Percentiles rank a stretch among this genome's conserved stretches.
Conservation (phyloP, 2,329 filamentous ascomycete species). For the Fusarium dlaminii region DNA sequence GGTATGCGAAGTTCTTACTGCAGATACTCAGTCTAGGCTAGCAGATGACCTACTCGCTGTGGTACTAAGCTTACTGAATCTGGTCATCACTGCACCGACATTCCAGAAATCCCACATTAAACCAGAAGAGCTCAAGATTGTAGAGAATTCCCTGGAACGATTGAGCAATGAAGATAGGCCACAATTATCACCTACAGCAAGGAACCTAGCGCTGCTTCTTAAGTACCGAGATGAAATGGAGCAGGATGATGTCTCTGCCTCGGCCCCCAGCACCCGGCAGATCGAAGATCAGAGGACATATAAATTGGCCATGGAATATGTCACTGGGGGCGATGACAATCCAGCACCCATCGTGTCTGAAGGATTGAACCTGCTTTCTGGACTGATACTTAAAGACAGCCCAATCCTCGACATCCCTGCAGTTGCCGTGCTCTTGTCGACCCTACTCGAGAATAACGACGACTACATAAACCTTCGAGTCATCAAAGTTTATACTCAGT, state of each 20-base stretch:
- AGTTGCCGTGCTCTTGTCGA: conserved; percentile 70
- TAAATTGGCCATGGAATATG: conserved; percentile 70
- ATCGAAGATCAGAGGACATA: conserved; percentile 71
- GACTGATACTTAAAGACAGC: conserved; percentile 64
- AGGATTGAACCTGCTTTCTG: conserved; percentile 68
- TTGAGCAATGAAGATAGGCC: conserved; percentile 51
- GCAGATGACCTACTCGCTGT: conserved; percentile 62
- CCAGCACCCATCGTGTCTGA: conserved; percentile 74
- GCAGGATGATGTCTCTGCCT: conserved; percentile 50
- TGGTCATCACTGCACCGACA: conserved; percentile 65
- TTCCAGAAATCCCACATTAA: conserved; percentile 62
- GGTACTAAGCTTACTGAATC: conserved; percentile 68
- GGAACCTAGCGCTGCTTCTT: conserved; percentile 65
- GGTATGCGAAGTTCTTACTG: conserved; percentile 66
- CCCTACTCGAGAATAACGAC: conserved; percentile 71
- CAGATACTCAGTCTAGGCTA: conserved; percentile 52
- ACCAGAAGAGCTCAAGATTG: conserved; percentile 51
- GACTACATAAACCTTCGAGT: conserved; percentile 77
- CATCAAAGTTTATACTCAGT: conserved; percentile 70
- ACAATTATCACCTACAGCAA: conserved; percentile 62
- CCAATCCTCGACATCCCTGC: conserved; percentile 73
- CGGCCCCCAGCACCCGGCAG: conserved; percentile 57
- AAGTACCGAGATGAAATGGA: conserved; percentile 65
- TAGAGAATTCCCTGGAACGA: conserved; percentile 60
- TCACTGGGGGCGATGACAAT: conserved; percentile 65